Conservation (phyloP, 2,329 filamentous ascomycete species). For the Pseudogymnoascus sp. region DNA sequence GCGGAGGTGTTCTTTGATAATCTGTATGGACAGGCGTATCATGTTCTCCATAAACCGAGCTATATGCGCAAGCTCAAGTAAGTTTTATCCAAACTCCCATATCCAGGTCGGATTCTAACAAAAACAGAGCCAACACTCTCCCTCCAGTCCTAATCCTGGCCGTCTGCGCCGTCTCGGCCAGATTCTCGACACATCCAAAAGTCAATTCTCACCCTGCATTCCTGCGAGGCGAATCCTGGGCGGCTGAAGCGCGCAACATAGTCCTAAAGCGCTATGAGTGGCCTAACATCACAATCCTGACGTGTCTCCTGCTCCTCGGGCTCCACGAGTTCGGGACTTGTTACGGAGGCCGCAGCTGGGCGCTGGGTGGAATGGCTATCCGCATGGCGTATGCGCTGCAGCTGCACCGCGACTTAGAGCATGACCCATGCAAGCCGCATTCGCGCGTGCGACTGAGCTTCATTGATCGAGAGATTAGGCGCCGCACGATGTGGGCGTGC, state of each 20-base stretch:
- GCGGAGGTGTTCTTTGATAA: slow-evolving; percentile 94
- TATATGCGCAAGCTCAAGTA: slow-evolving; percentile 82
- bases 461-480: slow-evolving; percentile 84
- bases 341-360: slow-evolving; percentile 92
- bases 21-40: slow-evolving; percentile 91
- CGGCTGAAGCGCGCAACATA: slow-evolving; percentile 77
- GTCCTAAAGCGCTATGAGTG: slow-evolving; percentile 83
- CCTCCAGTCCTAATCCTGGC: slow-evolving; percentile 89
- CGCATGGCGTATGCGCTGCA: slow-evolving; percentile 96
- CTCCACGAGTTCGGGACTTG: slow-evolving; percentile 96
- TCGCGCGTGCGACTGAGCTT: slow-evolving; percentile 67
- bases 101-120: slow-evolving; percentile 15
- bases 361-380: slow-evolving; percentile 87
- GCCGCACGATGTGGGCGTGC: slow-evolving; percentile 96
- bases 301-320: slow-evolving; percentile 79
- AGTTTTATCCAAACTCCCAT: slow-evolving; percentile 24
- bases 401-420: slow-evolving; percentile 82
- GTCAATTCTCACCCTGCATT: slow-evolving; percentile 68
- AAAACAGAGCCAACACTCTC: slow-evolving; percentile 60
- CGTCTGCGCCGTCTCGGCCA: slow-evolving; percentile 89
- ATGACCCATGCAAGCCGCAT: slow-evolving; percentile 55
- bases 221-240: slow-evolving; percentile 86
- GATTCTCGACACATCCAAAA: slow-evolving; percentile 84
- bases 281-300: slow-evolving; percentile 92
- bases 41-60: slow-evolving; percentile 90